phyloP scores from a whole-genome alignment of 257 asterid genomes.

The Lavandula angustifolia region DNA sequence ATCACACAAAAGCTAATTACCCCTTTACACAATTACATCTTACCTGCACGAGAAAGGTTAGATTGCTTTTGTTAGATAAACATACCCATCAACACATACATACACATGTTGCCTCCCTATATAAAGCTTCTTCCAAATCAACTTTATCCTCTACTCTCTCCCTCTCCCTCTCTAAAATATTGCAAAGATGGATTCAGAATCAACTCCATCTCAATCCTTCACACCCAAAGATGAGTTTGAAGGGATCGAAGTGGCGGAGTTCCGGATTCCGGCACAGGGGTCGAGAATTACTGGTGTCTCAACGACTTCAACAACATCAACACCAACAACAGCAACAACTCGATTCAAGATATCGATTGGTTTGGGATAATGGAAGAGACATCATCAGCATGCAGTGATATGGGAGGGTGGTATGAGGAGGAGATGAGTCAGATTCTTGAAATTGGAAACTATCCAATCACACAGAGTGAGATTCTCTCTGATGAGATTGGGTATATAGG shows the following conservation, averaged over 20 bases:
- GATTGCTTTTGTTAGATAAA: conserved; percentile 25
- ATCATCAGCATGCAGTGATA: conserved; percentile 26
- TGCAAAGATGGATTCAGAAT: conserved; percentile 38
- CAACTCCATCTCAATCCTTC: conserved; percentile 29
- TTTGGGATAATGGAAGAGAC: conserved; percentile 34
- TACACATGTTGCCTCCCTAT: conserved; percentile 25
- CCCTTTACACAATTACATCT: conserved; percentile 18
- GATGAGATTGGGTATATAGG: conserved; percentile 52
- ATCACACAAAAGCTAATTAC: conserved; percentile 7
- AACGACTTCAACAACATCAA: conserved; percentile 23
- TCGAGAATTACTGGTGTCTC: conserved; percentile 24
- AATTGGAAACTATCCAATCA: conserved; percentile 31
- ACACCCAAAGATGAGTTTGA: conserved; percentile 37
- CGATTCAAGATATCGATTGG: conserved; percentile 32
- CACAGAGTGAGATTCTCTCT: conserved; percentile 23
- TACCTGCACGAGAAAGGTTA: conserved; percentile 24
- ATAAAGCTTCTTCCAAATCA: conserved; percentile 33
- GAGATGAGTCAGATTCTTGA: conserved; percentile 35
- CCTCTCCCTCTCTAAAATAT: background rate
- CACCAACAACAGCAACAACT: too few species aligned
- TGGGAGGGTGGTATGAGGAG: conserved; percentile 37
- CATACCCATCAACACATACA: conserved; percentile 10
- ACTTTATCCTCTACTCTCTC: conserved; percentile 31
- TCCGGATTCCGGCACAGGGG: background rate
- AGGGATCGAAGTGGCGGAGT: conserved; percentile 40